Evolutionary conservation across 441 rosid genomes (phyloP).

Genomic region (Syzygium malaccense): DNA sequence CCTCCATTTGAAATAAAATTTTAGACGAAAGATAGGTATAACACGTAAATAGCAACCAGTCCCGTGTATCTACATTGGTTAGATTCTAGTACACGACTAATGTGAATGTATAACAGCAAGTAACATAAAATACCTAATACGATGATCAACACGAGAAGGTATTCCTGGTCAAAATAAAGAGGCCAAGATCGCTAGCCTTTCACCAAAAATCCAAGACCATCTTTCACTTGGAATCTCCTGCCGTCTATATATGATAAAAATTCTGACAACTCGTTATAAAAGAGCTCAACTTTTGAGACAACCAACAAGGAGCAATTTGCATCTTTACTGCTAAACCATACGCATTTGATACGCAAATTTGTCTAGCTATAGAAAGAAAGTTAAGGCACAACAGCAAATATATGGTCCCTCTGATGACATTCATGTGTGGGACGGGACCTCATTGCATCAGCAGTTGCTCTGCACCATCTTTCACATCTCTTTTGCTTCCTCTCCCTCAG

Average conservation of each 20-base stretch:
- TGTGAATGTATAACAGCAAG: neutral
- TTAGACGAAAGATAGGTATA: neutral
- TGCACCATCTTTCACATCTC: constrained; percentile 5
- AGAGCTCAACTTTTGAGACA: neutral
- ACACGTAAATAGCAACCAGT: neutral
- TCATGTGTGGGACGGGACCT: neutral
- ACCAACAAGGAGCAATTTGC: neutral
- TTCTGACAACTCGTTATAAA: neutral
- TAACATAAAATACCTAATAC: neutral
- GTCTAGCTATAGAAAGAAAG: neutral
- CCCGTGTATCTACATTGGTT: neutral
- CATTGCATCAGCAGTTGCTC: neutral
- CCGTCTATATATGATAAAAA: neutral
- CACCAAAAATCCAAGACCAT: neutral
- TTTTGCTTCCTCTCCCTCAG: constrained; percentile 18
- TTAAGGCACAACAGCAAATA: neutral
- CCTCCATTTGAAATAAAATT: neutral
- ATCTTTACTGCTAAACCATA: neutral
- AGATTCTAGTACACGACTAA: neutral
- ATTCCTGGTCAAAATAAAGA: neutral
- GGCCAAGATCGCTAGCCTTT: neutral
- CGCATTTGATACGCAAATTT: neutral
- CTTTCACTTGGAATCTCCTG: neutral
- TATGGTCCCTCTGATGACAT: neutral
- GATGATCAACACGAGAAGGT: neutral